Evolutionary conservation across 169 alveolate species (phyloP).

Genomic region (Hepatocystis sp.): DNA sequence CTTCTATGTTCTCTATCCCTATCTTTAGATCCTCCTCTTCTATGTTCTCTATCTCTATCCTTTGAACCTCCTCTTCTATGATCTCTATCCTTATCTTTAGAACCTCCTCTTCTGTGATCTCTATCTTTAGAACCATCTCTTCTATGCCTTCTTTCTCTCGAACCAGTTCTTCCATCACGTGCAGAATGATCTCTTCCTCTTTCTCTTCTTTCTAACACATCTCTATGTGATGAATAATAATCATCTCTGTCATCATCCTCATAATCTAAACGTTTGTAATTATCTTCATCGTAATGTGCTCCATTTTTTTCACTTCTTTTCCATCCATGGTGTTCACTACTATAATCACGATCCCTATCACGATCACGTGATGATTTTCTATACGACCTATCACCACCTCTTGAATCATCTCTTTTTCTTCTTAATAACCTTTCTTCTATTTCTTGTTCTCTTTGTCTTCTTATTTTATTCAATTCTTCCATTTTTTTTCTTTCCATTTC

Average conservation of each 20-base stretch:
- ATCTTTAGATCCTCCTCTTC: conserved; percentile 3
- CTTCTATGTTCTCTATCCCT: conserved; percentile 11
- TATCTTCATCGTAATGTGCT: conserved; percentile 45
- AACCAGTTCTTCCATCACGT: too few species aligned
- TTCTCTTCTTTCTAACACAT: conserved; percentile 21
- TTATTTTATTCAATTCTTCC: conserved; percentile 79
- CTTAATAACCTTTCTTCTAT: conserved; percentile 74
- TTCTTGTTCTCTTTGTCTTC: conserved; percentile 80
- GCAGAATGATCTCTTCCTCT: too few species aligned
- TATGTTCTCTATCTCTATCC: conserved; percentile 1
- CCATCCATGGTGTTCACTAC: too few species aligned
- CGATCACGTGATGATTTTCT: conserved; percentile 56
- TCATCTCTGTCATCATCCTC: conserved; percentile 8
- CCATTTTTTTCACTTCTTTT: conserved; percentile 42
- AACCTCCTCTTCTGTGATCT: background rate
- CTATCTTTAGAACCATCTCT: conserved; percentile 1
- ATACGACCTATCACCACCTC: conserved; percentile 21
- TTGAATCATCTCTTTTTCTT: conserved; percentile 44
- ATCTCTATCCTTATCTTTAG: too few species aligned
- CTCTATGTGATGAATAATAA: conserved; percentile 33
- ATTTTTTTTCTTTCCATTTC: conserved; percentile 80
- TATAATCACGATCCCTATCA: too few species aligned
- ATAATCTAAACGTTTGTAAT: conserved; percentile 32
- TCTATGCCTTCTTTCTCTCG: too few species aligned
- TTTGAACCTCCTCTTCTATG: background rate